These are phyloP conservation scores for Durio zibethinus DNA, from an alignment of 345 rosid species.

Conservation along the genomic window DNA sequence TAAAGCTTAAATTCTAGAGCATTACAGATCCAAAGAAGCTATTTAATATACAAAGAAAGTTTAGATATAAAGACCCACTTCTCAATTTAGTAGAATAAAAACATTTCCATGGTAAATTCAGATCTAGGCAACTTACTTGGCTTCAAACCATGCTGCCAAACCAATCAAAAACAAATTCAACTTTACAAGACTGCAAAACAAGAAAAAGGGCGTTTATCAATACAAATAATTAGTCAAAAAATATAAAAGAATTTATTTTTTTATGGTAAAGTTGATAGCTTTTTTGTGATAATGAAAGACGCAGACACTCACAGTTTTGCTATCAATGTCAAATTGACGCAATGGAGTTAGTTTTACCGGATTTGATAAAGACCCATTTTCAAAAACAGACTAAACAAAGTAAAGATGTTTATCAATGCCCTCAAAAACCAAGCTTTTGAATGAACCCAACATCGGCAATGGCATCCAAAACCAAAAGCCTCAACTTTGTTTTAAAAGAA, in stretches of 20 bases:
- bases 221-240: conserved; percentile 10
- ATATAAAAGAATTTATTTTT: neutral
- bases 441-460: neutral
- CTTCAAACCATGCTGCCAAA: conserved; percentile 28
- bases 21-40: conserved; percentile 36
- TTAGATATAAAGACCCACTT: conserved; percentile 21
- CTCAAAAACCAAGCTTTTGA: conserved; percentile 27
- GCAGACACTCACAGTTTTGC: conserved; percentile 20
- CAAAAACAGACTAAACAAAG: conserved; percentile 30
- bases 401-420: conserved; percentile 20
- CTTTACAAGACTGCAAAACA: conserved; percentile 24
- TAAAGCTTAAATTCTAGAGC: conserved; percentile 21
- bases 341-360: conserved; percentile 20
- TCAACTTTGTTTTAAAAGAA: neutral
- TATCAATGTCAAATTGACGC: conserved; percentile 31
- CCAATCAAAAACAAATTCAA: conserved; percentile 25
- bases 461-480: conserved; percentile 16
- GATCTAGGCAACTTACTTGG: conserved; percentile 71
- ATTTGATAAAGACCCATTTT: conserved; percentile 40
- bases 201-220: neutral
- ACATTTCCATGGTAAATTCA: conserved; percentile 36
- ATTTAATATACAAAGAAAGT: conserved; percentile 17
- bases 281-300: conserved; percentile 16
- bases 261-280: conserved; percentile 21
- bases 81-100: conserved; percentile 34